Conservation (phyloP, 352 stramenopile species). For the Phytophthora crassamura region DNA sequence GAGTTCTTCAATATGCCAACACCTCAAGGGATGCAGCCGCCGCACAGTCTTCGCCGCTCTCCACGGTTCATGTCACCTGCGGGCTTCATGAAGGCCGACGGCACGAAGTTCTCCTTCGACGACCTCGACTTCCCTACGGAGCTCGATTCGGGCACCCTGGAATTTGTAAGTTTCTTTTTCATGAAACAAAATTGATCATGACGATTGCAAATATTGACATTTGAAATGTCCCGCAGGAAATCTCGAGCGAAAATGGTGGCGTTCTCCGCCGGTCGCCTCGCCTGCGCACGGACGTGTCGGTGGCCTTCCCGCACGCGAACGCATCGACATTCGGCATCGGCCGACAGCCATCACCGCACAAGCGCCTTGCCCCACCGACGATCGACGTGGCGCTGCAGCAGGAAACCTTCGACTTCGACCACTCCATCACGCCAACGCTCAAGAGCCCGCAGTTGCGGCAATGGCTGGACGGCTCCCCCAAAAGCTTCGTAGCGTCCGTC, state of each 20-base stretch:
- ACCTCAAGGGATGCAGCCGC: constrained; percentile 60
- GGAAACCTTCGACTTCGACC: constrained; percentile 87
- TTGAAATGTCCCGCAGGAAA: constrained; percentile 48
- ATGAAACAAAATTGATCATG: neutral
- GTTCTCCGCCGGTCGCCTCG: constrained; percentile 80
- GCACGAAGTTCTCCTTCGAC: constrained; percentile 88
- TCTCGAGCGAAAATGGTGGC: constrained; percentile 63
- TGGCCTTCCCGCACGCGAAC: constrained; percentile 77
- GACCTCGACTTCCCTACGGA: constrained; percentile 80
- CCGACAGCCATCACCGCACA: constrained; percentile 68
- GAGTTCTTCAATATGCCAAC: constrained; percentile 86
- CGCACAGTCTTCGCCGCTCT: constrained; percentile 77
- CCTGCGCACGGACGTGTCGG: constrained; percentile 81
- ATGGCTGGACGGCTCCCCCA: constrained; percentile 85
- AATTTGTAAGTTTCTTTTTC: constrained; percentile 60
- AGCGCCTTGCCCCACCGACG: constrained; percentile 72
- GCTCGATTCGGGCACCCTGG: constrained; percentile 71
- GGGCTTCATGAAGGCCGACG: constrained; percentile 74
- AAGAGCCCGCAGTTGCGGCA: constrained; percentile 87
- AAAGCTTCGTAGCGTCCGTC: constrained; percentile 84
- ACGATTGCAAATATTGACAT: constrained; percentile 14
- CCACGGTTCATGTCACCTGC: constrained; percentile 75
- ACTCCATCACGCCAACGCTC: constrained; percentile 87
- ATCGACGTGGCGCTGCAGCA: constrained; percentile 85
- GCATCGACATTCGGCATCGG: constrained; percentile 53